Evolutionary conservation across 805 yeast species (phyloP).

Genomic region (Wickerhamomyces hampshirensis): DNA sequence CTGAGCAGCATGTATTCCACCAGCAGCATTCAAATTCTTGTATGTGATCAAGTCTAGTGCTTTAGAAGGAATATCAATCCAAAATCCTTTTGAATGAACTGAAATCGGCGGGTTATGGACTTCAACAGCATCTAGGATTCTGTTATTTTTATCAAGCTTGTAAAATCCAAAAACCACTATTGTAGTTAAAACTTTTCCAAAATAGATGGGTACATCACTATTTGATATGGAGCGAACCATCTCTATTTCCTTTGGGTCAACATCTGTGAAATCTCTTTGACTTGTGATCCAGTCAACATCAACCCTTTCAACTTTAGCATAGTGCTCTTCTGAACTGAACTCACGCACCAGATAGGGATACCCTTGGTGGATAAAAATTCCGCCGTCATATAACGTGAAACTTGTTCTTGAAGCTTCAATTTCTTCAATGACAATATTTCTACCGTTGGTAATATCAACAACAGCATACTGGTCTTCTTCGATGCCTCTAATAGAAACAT

Average conservation of each 20-base stretch:
- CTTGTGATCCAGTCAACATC: constrained; percentile 92
- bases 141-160: constrained; percentile 69
- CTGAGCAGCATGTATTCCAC: constrained; percentile 94
- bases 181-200: constrained; percentile 69
- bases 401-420: constrained; percentile 85
- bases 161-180: constrained; percentile 88
- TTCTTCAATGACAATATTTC: constrained; percentile 79
- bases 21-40: constrained; percentile 70
- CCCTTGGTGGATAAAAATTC: constrained; percentile 92
- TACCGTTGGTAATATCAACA: constrained; percentile 76
- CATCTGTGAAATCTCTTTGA: constrained; percentile 90
- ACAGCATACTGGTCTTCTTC: constrained; percentile 84
- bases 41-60: constrained; percentile 54
- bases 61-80: constrained; percentile 80
- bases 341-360: constrained; percentile 81
- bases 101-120: constrained; percentile 83
- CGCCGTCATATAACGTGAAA: constrained; percentile 89
- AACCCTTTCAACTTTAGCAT: constrained; percentile 82
- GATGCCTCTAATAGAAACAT: constrained; percentile 75
- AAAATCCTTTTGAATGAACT: constrained; percentile 71
- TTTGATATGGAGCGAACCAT: constrained; percentile 48
- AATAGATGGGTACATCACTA: constrained; percentile 59
- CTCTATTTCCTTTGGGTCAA: constrained; percentile 79
- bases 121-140: constrained; percentile 90
- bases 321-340: constrained; percentile 71